Evolutionary conservation across 2,329 filamentous ascomycete species (phyloP), one percentile per base, ranked within the genome.

Genomic region (Ophiostoma quercus): DNA sequence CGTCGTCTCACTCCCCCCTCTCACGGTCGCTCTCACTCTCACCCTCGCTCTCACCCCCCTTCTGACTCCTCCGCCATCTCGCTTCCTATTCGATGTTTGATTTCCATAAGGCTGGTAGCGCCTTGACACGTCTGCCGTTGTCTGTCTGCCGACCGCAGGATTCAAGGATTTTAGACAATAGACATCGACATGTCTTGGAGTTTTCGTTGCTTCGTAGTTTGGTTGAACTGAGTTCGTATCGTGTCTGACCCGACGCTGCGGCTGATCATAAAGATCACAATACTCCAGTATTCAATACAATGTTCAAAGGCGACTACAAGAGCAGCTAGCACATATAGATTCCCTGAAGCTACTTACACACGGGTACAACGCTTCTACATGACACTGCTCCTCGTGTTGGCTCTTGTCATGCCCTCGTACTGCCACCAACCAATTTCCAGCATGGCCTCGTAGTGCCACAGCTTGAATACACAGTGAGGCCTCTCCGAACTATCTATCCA

Each of bases 371-470:
- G 16, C 43, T 14, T 39, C 22, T 57, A n/a, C 51, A 57, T 57
- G 12, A n/a, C 57, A 39, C 32, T 37, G 60, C 60, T 65, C 60
- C 60, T 62, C 57, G 57, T 62, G 57, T 32, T 62, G 57, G 1
- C 29, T 57, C 34, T 47, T 22, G 34, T 22, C 37, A 11, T 41
- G 25, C 60, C 60, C 67, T 71, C 67, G 70, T 68, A 69, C 39
- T 37, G 67, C 32, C 39, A 41, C 70, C 67, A 71, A 71, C 70
- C 34, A 63, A 67, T 54, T 9, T 6, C n/a, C 32, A n/a, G 41
- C 41, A 41, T 57, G 14, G 34, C 11, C 19, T 5, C 6, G 25
- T 22, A 60, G 60, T 65, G 60, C 60, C 60, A 65, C 60, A 7
- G 12, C 19, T 5, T n/a, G 3, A 32, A 5, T n/a, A 65, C 60